Evolutionary conservation across 2,329 filamentous ascomycete genomes (phyloP).

Genomic region (Diaporthe batatas): DNA sequence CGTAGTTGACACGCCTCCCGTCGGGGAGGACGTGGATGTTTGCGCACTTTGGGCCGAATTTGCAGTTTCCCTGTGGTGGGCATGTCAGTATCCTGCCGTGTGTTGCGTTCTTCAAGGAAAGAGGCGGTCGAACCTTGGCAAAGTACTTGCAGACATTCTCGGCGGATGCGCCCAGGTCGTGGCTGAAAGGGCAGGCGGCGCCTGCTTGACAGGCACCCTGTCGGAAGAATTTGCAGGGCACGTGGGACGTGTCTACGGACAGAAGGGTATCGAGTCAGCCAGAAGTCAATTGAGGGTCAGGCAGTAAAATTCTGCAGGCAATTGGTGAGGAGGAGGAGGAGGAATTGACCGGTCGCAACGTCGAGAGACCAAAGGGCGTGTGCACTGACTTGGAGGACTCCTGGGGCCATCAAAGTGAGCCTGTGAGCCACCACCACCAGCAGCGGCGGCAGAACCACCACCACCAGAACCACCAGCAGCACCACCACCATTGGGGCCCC

Average conservation of each 20-base stretch:
- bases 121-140: conserved; percentile 78
- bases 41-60: conserved; percentile 97
- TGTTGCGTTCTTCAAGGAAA: neutral
- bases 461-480: conserved; percentile 7
- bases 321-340: neutral
- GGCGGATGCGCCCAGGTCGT: conserved; percentile 86
- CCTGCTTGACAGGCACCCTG: conserved; percentile 97
- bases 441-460: neutral
- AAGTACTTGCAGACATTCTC: conserved; percentile 99
- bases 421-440: neutral
- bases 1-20: conserved; percentile 89
- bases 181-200: conserved; percentile 94
- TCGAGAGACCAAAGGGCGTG: conserved; percentile 5
- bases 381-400: conserved; percentile 72
- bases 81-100: conserved; percentile 25
- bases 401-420: conserved; percentile 69
- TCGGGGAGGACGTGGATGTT: conserved; percentile 96
- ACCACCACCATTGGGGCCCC: conserved; percentile 3
- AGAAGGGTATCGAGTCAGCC: conserved; percentile 40
- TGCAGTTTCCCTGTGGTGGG: conserved; percentile 87
- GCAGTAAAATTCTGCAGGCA: neutral
- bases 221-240: conserved; percentile 99
- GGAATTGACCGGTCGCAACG: neutral
- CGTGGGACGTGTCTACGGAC: conserved; percentile 88
- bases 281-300: conserved; percentile 32